Percentiles rank a stretch among this genome's conserved stretches.
Evolutionary conservation across 306 rosid genomes (phyloP).

Genomic region (Lupinus albus): DNA sequence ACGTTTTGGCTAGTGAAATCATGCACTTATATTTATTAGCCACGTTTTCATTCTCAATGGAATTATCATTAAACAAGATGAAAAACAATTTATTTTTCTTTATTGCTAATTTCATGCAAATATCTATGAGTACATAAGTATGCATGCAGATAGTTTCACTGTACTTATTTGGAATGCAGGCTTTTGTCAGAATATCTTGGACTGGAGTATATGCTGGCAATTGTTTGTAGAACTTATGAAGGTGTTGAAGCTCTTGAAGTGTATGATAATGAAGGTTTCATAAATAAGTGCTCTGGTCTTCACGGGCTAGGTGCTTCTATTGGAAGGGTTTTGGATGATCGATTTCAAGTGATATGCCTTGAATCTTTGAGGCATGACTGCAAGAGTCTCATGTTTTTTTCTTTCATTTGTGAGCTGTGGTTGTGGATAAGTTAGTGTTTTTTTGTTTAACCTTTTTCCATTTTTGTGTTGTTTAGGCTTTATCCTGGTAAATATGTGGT

Average conservation of each 20-base stretch:
- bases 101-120: conserved; percentile 20
- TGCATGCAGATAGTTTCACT: conserved; percentile 35
- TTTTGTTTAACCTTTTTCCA: not conserved
- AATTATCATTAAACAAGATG: conserved; percentile 6
- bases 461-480: conserved; percentile 52
- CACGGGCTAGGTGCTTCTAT: conserved; percentile 70
- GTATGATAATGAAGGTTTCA: conserved; percentile 64
- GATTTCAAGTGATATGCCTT: conserved; percentile 76
- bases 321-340: conserved; percentile 71
- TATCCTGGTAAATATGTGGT: conserved; percentile 63
- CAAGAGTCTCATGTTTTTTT: conserved; percentile 34
- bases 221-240: conserved; percentile 78
- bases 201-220: conserved; percentile 70
- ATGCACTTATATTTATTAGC: not conserved
- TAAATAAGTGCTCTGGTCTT: conserved; percentile 62
- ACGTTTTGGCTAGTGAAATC: conserved; percentile 29
- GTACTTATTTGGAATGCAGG: conserved; percentile 55
- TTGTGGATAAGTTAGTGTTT: conserved; percentile 29
- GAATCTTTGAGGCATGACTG: conserved; percentile 70
- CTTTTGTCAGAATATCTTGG: conserved; percentile 86
- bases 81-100: conserved; percentile 3
- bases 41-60: conserved; percentile 23
- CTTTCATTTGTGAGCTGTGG: conserved; percentile 26
- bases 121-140: conserved; percentile 34
- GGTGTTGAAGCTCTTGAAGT: conserved; percentile 76